Base-by-base conservation (phyloP, 2,329 filamentous ascomycete genomes). In the Ploettnerulaceae sp. region DNA sequence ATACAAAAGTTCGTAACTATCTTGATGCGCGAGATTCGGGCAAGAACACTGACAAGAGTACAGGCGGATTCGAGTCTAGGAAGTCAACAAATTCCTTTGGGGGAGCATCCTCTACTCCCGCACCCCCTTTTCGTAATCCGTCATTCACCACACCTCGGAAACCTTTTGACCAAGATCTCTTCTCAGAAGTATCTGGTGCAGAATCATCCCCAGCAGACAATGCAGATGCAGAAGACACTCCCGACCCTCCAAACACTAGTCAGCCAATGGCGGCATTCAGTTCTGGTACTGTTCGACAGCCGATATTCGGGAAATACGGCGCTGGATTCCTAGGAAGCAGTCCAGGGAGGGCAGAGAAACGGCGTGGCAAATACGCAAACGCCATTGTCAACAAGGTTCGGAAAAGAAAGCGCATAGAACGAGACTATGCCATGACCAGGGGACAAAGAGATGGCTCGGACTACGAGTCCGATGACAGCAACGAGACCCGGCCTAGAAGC, bases 301-400 rank as follows among this genome's bases (percentile, higher is more conserved):
- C 61, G 7, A 47, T 65, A 12, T 66, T 69, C 6, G 62, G 69
- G 22, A 72, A 70, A 43, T 73, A 72, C 49, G 66, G 66, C 41
- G 47, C 55, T 33, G 72, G 67, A 47, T 63, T 65, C 18, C 45
- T 59, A 48, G 61, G 52, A 38, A 64, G 52, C 49, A 72, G 57
- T 58, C 71, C 84, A 0, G 84, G 84, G 1, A 75, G 78, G 54
- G 84, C 83, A 34, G 82, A 86, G 56, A 77, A 87, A 40, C 67
- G 72, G 2, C 71, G 76, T 28, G 66, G 71, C 3, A 71, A 71
- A 53, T 69, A 70, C 45, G 68, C 67, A 7, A 71, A 73, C 52
- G 67, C 68, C 2, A 61, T 73, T 31, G 67, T 74, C 12, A 68
- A 76, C 38, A 77, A 77, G 61, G 61, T 70, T 29, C 67, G 72